These are phyloP conservation scores for Cordyceps militaris DNA, from an alignment of 2,329 filamentous ascomycete genomes.

Conservation along the genomic window DNA sequence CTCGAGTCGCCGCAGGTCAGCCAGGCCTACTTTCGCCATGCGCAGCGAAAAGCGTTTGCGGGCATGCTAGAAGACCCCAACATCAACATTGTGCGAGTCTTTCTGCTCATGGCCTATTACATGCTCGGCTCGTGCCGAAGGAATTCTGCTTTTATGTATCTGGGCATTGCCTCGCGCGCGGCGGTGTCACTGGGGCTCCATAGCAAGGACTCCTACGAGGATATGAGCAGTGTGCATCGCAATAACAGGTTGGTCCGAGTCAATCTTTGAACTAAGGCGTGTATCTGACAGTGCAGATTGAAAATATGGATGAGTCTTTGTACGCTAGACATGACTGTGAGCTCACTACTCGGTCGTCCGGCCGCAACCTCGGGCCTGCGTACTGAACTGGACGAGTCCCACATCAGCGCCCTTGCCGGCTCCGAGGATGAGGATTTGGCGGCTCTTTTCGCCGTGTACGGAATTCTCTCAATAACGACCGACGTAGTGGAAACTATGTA, in stretches of 20 bases:
- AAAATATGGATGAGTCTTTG: slow-evolving; percentile 32
- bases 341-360: slow-evolving; percentile 31
- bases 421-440: slow-evolving; percentile 12
- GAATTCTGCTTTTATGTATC: slow-evolving; percentile 56
- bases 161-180: slow-evolving; percentile 51
- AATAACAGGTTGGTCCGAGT: slow-evolving; percentile 19
- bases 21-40: slow-evolving; percentile 38
- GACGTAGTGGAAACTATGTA: slow-evolving; percentile 36
- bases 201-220: slow-evolving; percentile 25
- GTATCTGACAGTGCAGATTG: slow-evolving; percentile 19
- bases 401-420: slow-evolving; percentile 19
- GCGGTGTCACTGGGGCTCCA: slow-evolving; percentile 52
- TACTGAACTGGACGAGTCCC: slow-evolving; percentile 21
- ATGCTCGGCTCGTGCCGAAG: slow-evolving; percentile 52
- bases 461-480: slow-evolving; percentile 36
- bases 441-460: slow-evolving; percentile 29
- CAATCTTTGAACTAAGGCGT: neutral
- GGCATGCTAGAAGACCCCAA: slow-evolving; percentile 48
- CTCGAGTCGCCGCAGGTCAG: slow-evolving; percentile 24
- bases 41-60: slow-evolving; percentile 40
- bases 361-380: slow-evolving; percentile 28
- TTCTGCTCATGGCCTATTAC: slow-evolving; percentile 52
- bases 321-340: slow-evolving; percentile 32
- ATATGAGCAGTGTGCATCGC: slow-evolving; percentile 16
- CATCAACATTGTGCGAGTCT: slow-evolving; percentile 43